Evolutionary conservation across 768 basidiomycete species (phyloP).

Genomic region (Suillus placidus): DNA sequence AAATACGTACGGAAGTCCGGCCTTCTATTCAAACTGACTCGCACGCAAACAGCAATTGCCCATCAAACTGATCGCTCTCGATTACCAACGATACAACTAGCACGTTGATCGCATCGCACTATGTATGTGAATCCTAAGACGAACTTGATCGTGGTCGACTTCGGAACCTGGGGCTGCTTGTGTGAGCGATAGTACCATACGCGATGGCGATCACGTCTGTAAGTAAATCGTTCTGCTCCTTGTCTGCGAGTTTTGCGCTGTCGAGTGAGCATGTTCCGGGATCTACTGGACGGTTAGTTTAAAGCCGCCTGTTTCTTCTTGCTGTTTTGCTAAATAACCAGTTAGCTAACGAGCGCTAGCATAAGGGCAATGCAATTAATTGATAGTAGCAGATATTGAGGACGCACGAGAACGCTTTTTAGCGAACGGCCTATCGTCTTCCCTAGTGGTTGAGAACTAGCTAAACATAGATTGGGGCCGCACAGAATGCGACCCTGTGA

Average conservation of each 20-base stretch:
- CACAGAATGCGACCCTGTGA: too few relatives aligned
- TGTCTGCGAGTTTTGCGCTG: background rate
- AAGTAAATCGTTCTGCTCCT: background rate
- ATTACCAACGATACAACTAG: conserved; percentile 91
- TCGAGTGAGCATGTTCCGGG: background rate
- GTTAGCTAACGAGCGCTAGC: too few relatives aligned
- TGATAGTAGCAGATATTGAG: too few relatives aligned
- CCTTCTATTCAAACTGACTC: conserved; percentile 4
- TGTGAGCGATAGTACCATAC: background rate
- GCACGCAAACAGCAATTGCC: conserved; percentile 68
- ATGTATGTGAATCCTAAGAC: conserved; percentile 81
- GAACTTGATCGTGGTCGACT: too few relatives aligned
- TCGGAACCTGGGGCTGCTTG: too few relatives aligned
- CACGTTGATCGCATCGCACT: conserved; percentile 94
- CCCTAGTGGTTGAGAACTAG: too few relatives aligned
- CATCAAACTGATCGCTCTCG: conserved; percentile 76
- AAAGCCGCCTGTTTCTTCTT: background rate
- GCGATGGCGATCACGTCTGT: background rate
- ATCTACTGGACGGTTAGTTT: background rate
- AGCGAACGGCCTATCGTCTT: too few relatives aligned
- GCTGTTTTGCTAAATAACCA: background rate
- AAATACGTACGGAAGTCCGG: conserved; percentile 53
- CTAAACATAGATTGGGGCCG: too few relatives aligned
- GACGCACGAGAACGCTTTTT: too few relatives aligned
- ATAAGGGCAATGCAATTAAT: too few relatives aligned